Percentiles rank a stretch among this genome's conserved stretches.
These are phyloP conservation scores for Coemansia sp. DNA, from an alignment of 371 early-diverging fungal genomes.

Conservation along the genomic window DNA sequence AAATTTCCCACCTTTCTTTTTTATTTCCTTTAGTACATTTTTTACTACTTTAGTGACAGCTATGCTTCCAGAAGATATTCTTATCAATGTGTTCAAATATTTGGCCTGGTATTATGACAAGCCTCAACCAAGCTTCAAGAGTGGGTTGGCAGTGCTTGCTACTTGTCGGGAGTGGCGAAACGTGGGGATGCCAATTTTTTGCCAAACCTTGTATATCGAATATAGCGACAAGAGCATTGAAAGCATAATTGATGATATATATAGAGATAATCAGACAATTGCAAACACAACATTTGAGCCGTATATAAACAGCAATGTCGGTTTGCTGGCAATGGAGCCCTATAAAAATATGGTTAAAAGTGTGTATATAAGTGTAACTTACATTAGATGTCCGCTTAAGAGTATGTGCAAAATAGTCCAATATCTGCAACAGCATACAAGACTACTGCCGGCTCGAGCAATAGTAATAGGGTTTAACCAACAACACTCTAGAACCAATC, in stretches of 20 bases:
- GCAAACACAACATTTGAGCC: background rate
- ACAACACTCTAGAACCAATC: slow-evolving; percentile 8
- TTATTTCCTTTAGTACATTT: too few species aligned
- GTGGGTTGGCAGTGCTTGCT: background rate
- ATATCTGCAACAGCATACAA: background rate
- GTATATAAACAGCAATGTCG: background rate
- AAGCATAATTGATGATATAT: background rate
- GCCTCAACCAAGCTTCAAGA: background rate
- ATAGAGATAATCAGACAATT: background rate
- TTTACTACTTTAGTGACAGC: too few species aligned
- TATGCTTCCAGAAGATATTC: background rate
- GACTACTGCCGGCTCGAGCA: background rate
- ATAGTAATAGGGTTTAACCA: slow-evolving; percentile 46
- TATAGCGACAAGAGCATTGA: background rate
- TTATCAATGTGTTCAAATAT: background rate
- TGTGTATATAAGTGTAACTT: background rate
- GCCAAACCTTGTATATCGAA: background rate
- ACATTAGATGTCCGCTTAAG: background rate
- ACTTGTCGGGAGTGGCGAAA: background rate
- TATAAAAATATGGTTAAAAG: background rate
- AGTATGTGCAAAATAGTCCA: background rate
- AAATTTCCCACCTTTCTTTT: too few species aligned
- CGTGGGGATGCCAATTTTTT: background rate
- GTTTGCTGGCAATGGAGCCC: background rate
- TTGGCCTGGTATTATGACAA: background rate